Conservation (phyloP, 2,329 filamentous ascomycete genomes). For the Kalaharituber pfeilii region DNA sequence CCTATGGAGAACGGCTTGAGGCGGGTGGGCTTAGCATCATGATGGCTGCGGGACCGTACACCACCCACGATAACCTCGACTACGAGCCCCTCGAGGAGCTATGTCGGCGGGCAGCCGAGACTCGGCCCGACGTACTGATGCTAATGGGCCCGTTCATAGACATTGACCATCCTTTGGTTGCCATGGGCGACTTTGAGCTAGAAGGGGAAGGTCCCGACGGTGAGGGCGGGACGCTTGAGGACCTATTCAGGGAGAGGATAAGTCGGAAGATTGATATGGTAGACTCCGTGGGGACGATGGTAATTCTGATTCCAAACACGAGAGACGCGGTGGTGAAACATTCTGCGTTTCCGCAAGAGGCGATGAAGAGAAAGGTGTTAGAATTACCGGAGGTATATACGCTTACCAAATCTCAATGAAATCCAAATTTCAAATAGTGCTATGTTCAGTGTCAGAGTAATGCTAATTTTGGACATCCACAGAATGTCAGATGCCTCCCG, state of each 20-base stretch:
- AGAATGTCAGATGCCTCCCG: conserved; percentile 19
- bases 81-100: conserved; percentile 75
- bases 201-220: conserved; percentile 51
- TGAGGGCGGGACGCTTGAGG: conserved; percentile 44
- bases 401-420: too few species aligned
- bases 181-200: conserved; percentile 60
- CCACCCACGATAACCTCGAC: conserved; percentile 76
- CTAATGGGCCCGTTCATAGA: conserved; percentile 81
- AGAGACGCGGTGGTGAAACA: conserved; percentile 68
- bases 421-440: too few species aligned
- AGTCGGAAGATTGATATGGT: conserved; percentile 34
- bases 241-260: conserved; percentile 69
- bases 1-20: conserved; percentile 41
- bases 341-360: conserved; percentile 60
- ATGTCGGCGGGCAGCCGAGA: conserved; percentile 57
- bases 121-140: conserved; percentile 59
- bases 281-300: conserved; percentile 32
- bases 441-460: too few species aligned
- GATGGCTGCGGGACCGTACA: conserved; percentile 74
- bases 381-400: conserved; percentile 11
- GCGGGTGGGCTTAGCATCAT: conserved; percentile 57
- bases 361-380: conserved; percentile 11
- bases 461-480: too few species aligned
- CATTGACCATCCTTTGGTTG: conserved; percentile 73
- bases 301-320: conserved; percentile 46